Conservation (phyloP, 2,329 filamentous ascomycete species). For the Helminthosporium solani region DNA sequence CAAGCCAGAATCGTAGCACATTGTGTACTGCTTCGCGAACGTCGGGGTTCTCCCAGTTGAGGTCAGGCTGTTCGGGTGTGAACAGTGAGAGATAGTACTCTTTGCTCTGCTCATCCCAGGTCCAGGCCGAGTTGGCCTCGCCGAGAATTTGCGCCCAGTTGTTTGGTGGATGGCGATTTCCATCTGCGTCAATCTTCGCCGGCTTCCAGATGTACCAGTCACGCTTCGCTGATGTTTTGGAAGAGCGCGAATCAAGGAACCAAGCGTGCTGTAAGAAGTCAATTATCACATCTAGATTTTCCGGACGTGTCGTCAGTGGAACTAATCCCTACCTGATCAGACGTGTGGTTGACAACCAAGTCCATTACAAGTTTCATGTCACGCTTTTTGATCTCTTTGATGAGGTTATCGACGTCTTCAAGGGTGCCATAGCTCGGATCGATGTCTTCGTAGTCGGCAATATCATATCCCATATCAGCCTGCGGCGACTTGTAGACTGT, state of each 20-base stretch:
- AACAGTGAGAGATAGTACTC: conserved; percentile 81
- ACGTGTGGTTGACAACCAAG: conserved; percentile 46
- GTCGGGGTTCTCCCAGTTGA: conserved; percentile 76
- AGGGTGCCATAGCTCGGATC: conserved; percentile 43
- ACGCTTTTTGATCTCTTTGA: conserved; percentile 38
- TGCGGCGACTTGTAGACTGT: conserved; percentile 48
- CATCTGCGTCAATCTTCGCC: conserved; percentile 51
- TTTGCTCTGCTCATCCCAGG: conserved; percentile 67
- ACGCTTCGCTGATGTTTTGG: conserved; percentile 48
- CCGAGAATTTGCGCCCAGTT: conserved; percentile 69
- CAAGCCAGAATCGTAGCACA: conserved; percentile 76
- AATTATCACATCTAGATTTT: neutral
- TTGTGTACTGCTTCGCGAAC: conserved; percentile 69
- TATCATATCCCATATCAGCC: conserved; percentile 46
- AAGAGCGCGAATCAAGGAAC: conserved; percentile 58
- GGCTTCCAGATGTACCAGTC: conserved; percentile 60
- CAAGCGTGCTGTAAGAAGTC: conserved; percentile 47
- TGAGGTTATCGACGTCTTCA: conserved; percentile 42
- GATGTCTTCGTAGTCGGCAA: conserved; percentile 44
- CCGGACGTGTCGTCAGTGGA: neutral
- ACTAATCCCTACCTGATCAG: conserved; percentile 18
- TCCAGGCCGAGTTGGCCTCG: conserved; percentile 60
- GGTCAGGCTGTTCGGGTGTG: conserved; percentile 72
- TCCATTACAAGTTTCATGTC: conserved; percentile 45
- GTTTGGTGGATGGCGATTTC: conserved; percentile 68